Evolutionary conservation across 2,329 filamentous ascomycete species (phyloP), one percentile per base, ranked within the genome.

Genomic region (Aphanoascus verrucosus): DNA sequence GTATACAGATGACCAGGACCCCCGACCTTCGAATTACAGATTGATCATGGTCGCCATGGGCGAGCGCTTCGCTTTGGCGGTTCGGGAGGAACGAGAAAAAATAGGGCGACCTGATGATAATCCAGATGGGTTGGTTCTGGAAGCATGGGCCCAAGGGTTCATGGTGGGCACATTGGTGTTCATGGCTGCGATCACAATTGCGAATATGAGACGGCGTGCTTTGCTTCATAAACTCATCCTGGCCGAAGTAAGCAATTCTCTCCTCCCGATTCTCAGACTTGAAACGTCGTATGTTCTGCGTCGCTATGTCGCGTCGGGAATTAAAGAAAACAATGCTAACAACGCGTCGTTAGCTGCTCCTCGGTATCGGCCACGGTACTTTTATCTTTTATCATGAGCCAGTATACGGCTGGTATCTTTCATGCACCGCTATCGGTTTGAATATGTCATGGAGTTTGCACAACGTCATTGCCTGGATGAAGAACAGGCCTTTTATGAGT

Each of bases 391-490:
- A 76, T 52, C 67, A 74, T 56, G 72, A 71, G 7, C 77, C 78
- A 0, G 70, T 71, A 2, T 82, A 81, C 61, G 79, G 78, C 47
- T 84, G 81, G 81, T 84, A 82, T 65, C 71, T 84, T 2, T 81
- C 79, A 1, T 69, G 74, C 20, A 80, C 78, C 1, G 81, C 78
- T 6, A 76, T 83, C 6, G 74, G 79, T 15, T 73, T 85, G 20
- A 82, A 82, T 58, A 68, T 75, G n/a, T 82, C 79, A 2, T 84
- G 80, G 78, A 75, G 72, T 11, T 66, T 85, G 7, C 82, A 85
- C 64, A 85, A 84, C 57, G 72, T 84, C 56, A 80, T 85, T 55
- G 75, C 81, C 0, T 85, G 81, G 82, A 76, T 85, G 65, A 84
- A 84, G 65, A 81, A 78, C 57, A 76, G 74, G 51, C 81, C 81